Evolutionary conservation across 169 alveolate genomes (phyloP).

Genomic region (Cryptosporidium tyzzeri): DNA sequence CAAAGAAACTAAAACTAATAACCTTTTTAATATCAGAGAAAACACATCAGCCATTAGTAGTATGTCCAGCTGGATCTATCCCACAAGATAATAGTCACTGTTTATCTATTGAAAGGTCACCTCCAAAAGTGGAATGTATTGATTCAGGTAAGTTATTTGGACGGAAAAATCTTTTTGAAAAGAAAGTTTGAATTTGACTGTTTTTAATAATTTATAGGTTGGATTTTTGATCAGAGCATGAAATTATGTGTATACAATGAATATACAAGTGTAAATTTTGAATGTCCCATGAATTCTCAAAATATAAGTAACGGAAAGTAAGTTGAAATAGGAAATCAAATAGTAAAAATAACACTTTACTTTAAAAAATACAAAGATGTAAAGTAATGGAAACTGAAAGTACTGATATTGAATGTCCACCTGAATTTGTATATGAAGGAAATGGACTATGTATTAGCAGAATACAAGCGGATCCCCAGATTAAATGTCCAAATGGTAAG

Average conservation of each 20-base stretch:
- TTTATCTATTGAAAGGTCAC: constrained; percentile 8
- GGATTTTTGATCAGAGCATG: constrained; percentile 35
- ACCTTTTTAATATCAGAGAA: neutral
- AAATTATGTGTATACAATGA: constrained; percentile 52
- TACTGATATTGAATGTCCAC: constrained; percentile 67
- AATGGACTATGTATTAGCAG: constrained; percentile 43
- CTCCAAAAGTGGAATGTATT: constrained; percentile 46
- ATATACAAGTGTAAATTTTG: constrained; percentile 24
- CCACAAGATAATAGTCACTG: constrained; percentile 43
- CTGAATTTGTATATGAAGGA: constrained; percentile 68
- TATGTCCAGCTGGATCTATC: constrained; percentile 62
- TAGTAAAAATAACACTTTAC: neutral
- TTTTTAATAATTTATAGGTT: constrained; percentile 1
- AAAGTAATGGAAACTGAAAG: constrained; percentile 56
- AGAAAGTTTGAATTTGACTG: neutral
- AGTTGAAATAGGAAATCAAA: neutral
- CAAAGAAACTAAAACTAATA: neutral
- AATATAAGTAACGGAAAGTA: constrained; percentile 52
- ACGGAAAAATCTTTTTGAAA: neutral
- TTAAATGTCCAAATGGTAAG: constrained; percentile 71
- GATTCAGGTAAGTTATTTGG: constrained; percentile 47
- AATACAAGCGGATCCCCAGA: constrained; percentile 66
- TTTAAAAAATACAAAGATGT: constrained; percentile 27
- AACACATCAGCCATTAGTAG: constrained; percentile 50
- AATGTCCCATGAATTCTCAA: constrained; percentile 65